Evolutionary conservation across 257 asterid genomes (phyloP).

Genomic region (Rauvolfia tetraphylla): DNA sequence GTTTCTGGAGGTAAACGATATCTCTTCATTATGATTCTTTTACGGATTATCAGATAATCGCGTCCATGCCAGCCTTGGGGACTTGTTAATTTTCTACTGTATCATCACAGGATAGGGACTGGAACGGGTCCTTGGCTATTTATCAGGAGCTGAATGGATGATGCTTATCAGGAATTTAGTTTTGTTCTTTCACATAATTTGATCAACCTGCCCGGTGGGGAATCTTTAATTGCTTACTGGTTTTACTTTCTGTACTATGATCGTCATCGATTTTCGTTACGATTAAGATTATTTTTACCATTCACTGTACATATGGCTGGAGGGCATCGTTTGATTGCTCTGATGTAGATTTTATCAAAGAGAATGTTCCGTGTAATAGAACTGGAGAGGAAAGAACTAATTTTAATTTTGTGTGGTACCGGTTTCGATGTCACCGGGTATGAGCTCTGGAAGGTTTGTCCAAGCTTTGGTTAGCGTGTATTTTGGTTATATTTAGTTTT

Average conservation of each 20-base stretch:
- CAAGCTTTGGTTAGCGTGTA: no score
- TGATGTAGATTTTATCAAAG: background rate
- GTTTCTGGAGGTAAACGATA: conserved; percentile 71
- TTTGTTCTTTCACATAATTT: background rate
- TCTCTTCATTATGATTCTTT: background rate
- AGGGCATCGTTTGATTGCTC: background rate
- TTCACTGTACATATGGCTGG: background rate
- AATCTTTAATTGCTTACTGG: background rate
- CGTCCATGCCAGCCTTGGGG: background rate
- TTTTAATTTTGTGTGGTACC: no score
- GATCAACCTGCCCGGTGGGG: background rate
- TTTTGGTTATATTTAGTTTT: no score
- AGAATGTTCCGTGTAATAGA: no score
- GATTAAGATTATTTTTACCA: background rate
- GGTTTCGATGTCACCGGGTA: no score
- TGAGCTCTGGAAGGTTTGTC: no score
- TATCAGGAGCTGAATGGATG: conserved; percentile 36
- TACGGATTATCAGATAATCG: background rate
- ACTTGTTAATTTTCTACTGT: background rate
- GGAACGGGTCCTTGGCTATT: conserved; percentile 73
- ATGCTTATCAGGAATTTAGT: background rate
- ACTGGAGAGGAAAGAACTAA: no score
- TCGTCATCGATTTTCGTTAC: background rate
- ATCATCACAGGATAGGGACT: conserved; percentile 62
- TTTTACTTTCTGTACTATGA: background rate